Percentiles rank a stretch among this genome's conserved stretches.
phyloP scores from a whole-genome alignment of 1,284 basidiomycete genomes.

The Cryptococcus jaspeensis region DNA sequence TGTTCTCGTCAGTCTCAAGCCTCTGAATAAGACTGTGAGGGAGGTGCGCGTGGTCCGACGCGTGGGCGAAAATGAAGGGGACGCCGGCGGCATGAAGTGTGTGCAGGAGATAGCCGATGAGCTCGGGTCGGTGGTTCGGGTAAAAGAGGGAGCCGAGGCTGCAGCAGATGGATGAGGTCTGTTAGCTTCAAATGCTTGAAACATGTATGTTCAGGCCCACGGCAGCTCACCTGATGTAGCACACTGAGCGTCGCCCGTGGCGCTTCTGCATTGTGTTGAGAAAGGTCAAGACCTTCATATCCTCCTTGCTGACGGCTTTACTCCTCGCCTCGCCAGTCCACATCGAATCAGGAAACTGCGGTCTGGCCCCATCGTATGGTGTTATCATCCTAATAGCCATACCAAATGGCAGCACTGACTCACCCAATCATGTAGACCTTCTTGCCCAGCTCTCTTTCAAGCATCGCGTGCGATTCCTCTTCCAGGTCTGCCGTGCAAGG shows the following conservation, averaged over 20 bases:
- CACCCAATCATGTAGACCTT: constrained; percentile 23
- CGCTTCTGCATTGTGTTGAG: constrained; percentile 22
- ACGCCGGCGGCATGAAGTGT: constrained; percentile 15
- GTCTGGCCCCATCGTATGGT: neutral
- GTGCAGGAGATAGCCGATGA: constrained; percentile 22
- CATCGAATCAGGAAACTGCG: constrained; percentile 19
- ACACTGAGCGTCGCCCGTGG: constrained; percentile 14
- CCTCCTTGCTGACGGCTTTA: constrained; percentile 14
- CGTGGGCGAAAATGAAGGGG: constrained; percentile 32
- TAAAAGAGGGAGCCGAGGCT: constrained; percentile 28
- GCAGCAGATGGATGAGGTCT: neutral
- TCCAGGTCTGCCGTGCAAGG: constrained; percentile 17
- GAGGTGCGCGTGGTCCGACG: constrained; percentile 12
- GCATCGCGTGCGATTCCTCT: constrained; percentile 6
- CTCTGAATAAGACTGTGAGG: constrained; percentile 12
- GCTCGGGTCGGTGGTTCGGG: constrained; percentile 22
- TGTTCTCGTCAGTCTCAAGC: constrained; percentile 12
- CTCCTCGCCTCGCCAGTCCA: constrained; percentile 15
- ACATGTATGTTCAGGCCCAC: neutral
- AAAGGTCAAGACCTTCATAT: constrained; percentile 21
- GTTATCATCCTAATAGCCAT: neutral
- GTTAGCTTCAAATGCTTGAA: neutral
- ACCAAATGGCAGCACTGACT: neutral
- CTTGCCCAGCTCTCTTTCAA: constrained; percentile 17
- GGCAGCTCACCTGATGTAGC: constrained; percentile 23